A percentile compares a stretch with the other conserved stretches of the same genome.
Evolutionary conservation across 257 asterid genomes (phyloP).

Genomic region (Euphrasia confusa): DNA sequence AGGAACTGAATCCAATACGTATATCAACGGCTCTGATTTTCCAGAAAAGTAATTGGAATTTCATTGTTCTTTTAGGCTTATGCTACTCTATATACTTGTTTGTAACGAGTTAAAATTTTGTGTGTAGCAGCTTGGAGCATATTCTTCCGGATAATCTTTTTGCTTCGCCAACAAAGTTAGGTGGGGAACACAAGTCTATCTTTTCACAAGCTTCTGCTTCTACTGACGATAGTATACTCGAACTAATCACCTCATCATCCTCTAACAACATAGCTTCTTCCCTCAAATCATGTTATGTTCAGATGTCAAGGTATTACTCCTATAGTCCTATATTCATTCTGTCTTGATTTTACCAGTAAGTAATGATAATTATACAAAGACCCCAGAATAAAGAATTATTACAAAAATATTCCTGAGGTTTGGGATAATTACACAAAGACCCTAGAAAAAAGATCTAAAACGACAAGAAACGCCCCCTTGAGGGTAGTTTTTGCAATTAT

Average conservation of each 20-base stretch:
- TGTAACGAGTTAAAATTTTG: not conserved
- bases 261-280: slow-evolving; percentile 51
- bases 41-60: slow-evolving; percentile 49
- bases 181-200: slow-evolving; percentile 37
- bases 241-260: slow-evolving; percentile 30
- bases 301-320: slow-evolving; percentile 60
- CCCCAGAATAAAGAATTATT: not conserved
- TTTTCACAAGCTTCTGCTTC: slow-evolving; percentile 37
- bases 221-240: slow-evolving; percentile 31
- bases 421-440: not conserved
- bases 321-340: not conserved
- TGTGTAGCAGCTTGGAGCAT: slow-evolving; percentile 60
- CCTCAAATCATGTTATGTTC: slow-evolving; percentile 55
- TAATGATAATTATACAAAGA: too few species aligned
- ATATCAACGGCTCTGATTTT: slow-evolving; percentile 36
- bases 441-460: not conserved
- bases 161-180: slow-evolving; percentile 75
- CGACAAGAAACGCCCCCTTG: not conserved
- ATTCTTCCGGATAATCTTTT: slow-evolving; percentile 80
- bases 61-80: not conserved
- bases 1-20: slow-evolving; percentile 26
- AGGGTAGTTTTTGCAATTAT: not conserved
- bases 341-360: not conserved
- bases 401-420: not conserved
- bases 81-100: not conserved